Base-by-base conservation (phyloP, 495 filamentous ascomycete genomes). In the Lasiosphaeriaceae sp. region DNA sequence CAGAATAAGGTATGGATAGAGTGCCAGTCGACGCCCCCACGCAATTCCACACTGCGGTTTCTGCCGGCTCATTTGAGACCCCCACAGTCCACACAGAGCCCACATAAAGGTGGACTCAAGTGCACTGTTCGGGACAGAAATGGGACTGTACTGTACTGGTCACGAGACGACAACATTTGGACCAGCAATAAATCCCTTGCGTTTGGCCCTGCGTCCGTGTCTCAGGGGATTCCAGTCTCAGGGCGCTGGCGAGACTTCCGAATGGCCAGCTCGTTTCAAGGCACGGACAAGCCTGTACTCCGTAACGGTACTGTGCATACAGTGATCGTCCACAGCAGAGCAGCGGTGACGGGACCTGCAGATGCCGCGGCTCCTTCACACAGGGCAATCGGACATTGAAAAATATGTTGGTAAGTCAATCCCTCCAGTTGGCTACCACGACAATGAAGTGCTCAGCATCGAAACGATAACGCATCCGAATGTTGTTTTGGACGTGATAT, bases 401-500 rank as follows among this genome's bases (percentile, higher is more conserved):
- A 17, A 4, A 16, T 17, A 0, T 1, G 39, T 5, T 23, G n/a
- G 45, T 14, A 47, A 22, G 21, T 14, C 45, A 19, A n/a, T 47
- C 16, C 5, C 45, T 47, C 4, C 45, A 2, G 29, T 20, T 35
- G 14, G 26, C 16, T 19, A 19, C 11, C 1, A 56, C 8, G 44
- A 17, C 8, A 6, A 24, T 47, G 29, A 17, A 14, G n/a, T 19
- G 4, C 2, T 39, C 17, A 56, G 26, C n/a, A 41, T 37, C 19
- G 26, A 31, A n/a, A 3, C 26, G 5, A 22, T 35, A 8, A 17
- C 16, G 2, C 31, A 20, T 52, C 22, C 48, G 52, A 48, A 58
- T 58, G 52, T 58, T 17, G 37, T 49, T 39, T 21, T 52, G 23
- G 39, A 26, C 47, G 56, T 59, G 56, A 59, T 59, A 52, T 39